Evolutionary conservation across 306 rosid genomes (phyloP), one percentile per base, ranked within the genome.

Genomic region (Glycine soja): DNA sequence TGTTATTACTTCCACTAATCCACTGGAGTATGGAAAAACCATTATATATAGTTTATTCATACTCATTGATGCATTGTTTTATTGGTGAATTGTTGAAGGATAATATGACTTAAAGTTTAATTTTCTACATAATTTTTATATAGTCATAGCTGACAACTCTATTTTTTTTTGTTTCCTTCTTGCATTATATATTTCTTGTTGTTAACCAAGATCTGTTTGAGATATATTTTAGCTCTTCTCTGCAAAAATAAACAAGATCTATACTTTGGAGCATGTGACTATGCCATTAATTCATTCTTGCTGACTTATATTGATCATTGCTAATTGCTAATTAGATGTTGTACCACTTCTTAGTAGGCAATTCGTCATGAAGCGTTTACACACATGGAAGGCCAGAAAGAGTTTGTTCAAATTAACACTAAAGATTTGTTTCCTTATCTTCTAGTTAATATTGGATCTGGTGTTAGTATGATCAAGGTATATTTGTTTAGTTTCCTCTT

Each of bases 351-450:
- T 86, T 93, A 83, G 91, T 93, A 93, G 97, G 97, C 97, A 48
- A 91, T 93, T 85, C 97, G 97, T 56, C 97, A 93, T 85, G 97
- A 93, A 91, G 97, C 97, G 81, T 93, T 87, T 86, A 93, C 97
- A 8, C 97, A 93, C 83, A 88, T 78, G 91, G 97, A 91, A 86
- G 97, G 97, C 72, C 88, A 84, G 72, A 93, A 91, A 87, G 91
- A 91, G 82, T 93, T 93, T 77, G 88, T 93, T 80, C 97, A 91
- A 85, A 90, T 93, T 79, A 97, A 93, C 54, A 88, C 80, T 7
- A 91, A 88, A 59, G 94, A 93, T 7, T 10, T 93, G 83, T 93
- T 83, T 82, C 97, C 97, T 15, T 93, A 86, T 90, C 94, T 93
- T 80, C 97, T 93, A 32, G 94, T 93, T 74, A 93, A 91, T 72